Evolutionary conservation across 768 basidiomycete species (phyloP).

Genomic region (Goffeauzyma gilvescens): DNA sequence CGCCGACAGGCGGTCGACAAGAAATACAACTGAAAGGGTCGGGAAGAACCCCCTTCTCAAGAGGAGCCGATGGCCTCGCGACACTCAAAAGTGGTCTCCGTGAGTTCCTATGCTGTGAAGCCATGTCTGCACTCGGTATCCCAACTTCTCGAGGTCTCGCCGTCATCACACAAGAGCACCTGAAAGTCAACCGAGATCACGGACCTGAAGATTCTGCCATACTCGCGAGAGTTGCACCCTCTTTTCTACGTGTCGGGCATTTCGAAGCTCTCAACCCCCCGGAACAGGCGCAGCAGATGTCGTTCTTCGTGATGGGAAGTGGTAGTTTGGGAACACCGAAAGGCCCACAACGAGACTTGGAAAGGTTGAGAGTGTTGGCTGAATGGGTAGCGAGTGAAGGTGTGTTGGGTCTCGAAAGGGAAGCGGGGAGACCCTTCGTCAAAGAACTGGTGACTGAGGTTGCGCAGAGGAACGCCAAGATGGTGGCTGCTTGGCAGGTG

Average conservation of each 20-base stretch:
- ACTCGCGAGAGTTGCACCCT: conserved; percentile 63
- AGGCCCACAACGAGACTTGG: conserved; percentile 40
- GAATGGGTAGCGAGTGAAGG: conserved; percentile 46
- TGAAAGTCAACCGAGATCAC: conserved; percentile 57
- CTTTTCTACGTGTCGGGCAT: conserved; percentile 77
- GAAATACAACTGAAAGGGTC: conserved; percentile 91
- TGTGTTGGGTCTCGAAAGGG: conserved; percentile 37
- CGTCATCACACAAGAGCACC: conserved; percentile 47
- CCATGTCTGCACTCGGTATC: conserved; percentile 60
- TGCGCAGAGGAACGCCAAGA: conserved; percentile 64
- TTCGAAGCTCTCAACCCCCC: conserved; percentile 73
- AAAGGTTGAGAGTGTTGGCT: conserved; percentile 52
- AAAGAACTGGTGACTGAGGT: conserved; percentile 54
- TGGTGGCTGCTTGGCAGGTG: conserved; percentile 89
- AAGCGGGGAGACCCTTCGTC: conserved; percentile 60
- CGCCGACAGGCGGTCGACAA: conserved; percentile 42
- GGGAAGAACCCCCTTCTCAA: conserved; percentile 82
- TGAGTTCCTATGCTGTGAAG: conserved; percentile 83
- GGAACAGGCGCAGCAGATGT: conserved; percentile 24
- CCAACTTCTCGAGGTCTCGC: conserved; percentile 72
- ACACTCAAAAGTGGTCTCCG: conserved; percentile 85
- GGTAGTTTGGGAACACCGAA: conserved; percentile 37
- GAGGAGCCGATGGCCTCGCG: conserved; percentile 82
- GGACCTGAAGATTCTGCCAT: conserved; percentile 49
- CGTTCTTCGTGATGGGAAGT: conserved; percentile 46